Base-by-base conservation (phyloP, 345 rosid genomes). In the Camelina laxa region DNA sequence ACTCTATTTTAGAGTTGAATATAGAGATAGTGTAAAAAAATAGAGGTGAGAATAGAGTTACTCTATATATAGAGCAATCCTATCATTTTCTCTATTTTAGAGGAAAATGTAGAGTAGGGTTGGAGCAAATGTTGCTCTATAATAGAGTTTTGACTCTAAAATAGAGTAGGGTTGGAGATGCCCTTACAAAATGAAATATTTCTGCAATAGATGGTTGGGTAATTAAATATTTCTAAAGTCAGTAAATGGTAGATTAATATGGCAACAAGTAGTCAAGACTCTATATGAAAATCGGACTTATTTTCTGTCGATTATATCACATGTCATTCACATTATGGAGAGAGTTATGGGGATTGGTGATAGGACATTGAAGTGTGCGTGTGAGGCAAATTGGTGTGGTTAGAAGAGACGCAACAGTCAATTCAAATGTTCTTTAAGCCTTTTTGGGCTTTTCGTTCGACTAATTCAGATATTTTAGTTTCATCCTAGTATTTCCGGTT, bases 361-460 rank as follows among this genome's bases (percentile, higher is more conserved):
- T 38, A 36, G 4, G 50, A 53, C 56, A 24, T 14, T 53, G 36
- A 30, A 41, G 53, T 68, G 39, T 30, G 73, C 22, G 35, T 69
- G 20, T 16, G 41, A 69, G 2, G 39, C 47, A 45, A 14, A 19
- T 27, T 31, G 22, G 27, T 30, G 69, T 53, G 19, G 44, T 72
- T 60, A 38, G n/a, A 33, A 60, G 27, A 48, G 49, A 48, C 59
- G 17, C 38, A 27, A 49, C 21, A 72, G 61, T 51, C 75, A 39
- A n/a, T 16, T 72, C 69, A 51, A 39, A 61, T 27, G 53, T 72
- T 51, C 13, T 11, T 72, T 51, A 33, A 51, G 61, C 69, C 30
- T 61, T 61, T 61, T 63, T 55, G 17, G 48, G 21, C 13, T 42
- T 30, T 53, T 63, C 30, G 19, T n/a, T n/a, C n/a, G 65, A 36